These are phyloP conservation scores for Ascochyta clinopodiicola DNA, from an alignment of 2,329 filamentous ascomycete species.

Conservation along the genomic window DNA sequence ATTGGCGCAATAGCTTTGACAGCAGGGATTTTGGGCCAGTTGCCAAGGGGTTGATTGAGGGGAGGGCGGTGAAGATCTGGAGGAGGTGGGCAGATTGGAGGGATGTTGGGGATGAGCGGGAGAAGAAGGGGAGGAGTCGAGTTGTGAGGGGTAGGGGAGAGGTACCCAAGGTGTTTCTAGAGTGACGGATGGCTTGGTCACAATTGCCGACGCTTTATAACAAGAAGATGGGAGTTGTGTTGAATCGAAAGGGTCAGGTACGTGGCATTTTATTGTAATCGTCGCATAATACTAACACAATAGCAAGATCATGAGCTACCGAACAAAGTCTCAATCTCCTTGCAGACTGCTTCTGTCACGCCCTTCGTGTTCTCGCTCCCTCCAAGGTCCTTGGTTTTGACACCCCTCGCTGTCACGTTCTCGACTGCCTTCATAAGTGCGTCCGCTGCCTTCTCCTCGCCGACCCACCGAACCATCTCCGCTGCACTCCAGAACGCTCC, in stretches of 20 bases:
- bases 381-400: slow-evolving; percentile 67
- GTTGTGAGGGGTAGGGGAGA: slow-evolving; percentile 48
- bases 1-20: slow-evolving; percentile 73
- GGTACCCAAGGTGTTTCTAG: slow-evolving; percentile 32
- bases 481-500: slow-evolving; percentile 74
- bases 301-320: slow-evolving; percentile 15
- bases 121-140: slow-evolving; percentile 48
- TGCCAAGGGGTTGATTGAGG: slow-evolving; percentile 75
- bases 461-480: slow-evolving; percentile 72
- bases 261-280: background rate
- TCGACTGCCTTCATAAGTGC: slow-evolving; percentile 66
- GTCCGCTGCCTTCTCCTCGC: slow-evolving; percentile 63
- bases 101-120: slow-evolving; percentile 53
- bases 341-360: slow-evolving; percentile 64
- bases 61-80: slow-evolving; percentile 74
- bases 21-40: slow-evolving; percentile 92
- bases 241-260: slow-evolving; percentile 9
- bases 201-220: background rate
- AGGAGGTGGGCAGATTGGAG: slow-evolving; percentile 61
- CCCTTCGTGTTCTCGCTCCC: slow-evolving; percentile 63
- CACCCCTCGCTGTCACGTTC: slow-evolving; percentile 62
- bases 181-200: slow-evolving; percentile 15
- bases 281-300: background rate
- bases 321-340: slow-evolving; percentile 57
- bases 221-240: background rate